Conservation (phyloP, 345 rosid genomes). For the Sisymbrium altissimum region DNA sequence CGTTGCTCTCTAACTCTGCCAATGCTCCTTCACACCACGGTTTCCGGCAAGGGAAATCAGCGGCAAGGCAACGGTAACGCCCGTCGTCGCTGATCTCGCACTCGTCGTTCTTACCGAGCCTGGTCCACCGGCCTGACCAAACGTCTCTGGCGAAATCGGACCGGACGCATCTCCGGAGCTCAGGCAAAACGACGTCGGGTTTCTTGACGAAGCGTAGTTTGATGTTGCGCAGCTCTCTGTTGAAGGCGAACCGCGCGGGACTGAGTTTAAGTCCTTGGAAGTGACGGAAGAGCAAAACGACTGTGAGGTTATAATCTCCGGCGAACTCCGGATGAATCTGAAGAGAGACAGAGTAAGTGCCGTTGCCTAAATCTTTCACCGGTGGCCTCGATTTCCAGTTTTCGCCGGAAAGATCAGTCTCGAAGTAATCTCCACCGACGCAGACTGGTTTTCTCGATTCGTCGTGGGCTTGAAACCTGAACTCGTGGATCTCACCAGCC, state of each 20-base stretch:
- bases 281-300: slow-evolving; percentile 65
- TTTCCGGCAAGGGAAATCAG: slow-evolving; percentile 52
- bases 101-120: slow-evolving; percentile 60
- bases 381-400: slow-evolving; percentile 82
- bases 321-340: slow-evolving; percentile 83
- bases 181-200: slow-evolving; percentile 39
- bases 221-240: slow-evolving; percentile 46
- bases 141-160: slow-evolving; percentile 60
- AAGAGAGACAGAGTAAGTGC: slow-evolving; percentile 58
- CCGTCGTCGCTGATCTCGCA: slow-evolving; percentile 69
- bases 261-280: slow-evolving; percentile 70
- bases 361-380: slow-evolving; percentile 69
- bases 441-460: slow-evolving; percentile 53
- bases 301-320: slow-evolving; percentile 62
- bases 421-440: slow-evolving; percentile 82
- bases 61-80: slow-evolving; percentile 60
- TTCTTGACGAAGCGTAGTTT: slow-evolving; percentile 43
- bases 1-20: slow-evolving; percentile 64
- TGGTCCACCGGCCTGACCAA: slow-evolving; percentile 91
- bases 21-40: slow-evolving; percentile 84
- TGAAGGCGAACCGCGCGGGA: slow-evolving; percentile 51
- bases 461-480: slow-evolving; percentile 56
- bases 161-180: slow-evolving; percentile 39
- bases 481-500: slow-evolving; percentile 59
- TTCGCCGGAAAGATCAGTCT: slow-evolving; percentile 79